A percentile compares a stretch with the other conserved stretches of the same genome.
These are phyloP conservation scores for Boletus reticulatus DNA, from an alignment of 768 basidiomycete genomes.

Conservation along the genomic window DNA sequence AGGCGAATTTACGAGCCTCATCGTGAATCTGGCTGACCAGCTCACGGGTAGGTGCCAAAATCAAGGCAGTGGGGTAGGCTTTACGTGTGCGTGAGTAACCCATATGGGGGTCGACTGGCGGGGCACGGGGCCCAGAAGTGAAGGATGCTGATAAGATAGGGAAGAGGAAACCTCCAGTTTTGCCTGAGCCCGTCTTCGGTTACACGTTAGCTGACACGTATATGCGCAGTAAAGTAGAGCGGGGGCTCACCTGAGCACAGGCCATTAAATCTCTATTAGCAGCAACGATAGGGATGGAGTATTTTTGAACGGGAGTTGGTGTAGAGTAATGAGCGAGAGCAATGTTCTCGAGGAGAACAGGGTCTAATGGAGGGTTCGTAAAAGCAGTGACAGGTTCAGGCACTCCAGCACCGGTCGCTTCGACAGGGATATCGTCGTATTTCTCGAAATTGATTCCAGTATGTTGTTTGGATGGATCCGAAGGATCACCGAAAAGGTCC, in stretches of 20 bases:
- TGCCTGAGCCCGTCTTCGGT: conserved; percentile 94
- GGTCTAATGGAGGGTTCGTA: conserved; percentile 85
- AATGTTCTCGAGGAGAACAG: conserved; percentile 95
- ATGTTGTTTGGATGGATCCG: conserved; percentile 84
- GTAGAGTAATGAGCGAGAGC: conserved; percentile 87
- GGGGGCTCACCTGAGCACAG: conserved; percentile 73
- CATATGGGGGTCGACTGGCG: conserved; percentile 51
- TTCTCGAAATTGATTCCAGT: conserved; percentile 99
- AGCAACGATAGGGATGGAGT: conserved; percentile 97
- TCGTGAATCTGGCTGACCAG: conserved; percentile 99
- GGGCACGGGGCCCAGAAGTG: conserved; percentile 70
- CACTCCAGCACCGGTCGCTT: conserved; percentile 96
- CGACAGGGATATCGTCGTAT: conserved; percentile 99
- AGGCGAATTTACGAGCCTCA: conserved; percentile 97
- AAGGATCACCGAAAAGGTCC: conserved; percentile 89
- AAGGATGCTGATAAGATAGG: conserved; percentile 97
- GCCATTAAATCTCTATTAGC: conserved; percentile 90
- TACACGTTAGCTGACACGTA: conserved; percentile 19
- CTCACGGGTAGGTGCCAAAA: conserved; percentile 97
- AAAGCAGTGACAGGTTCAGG: conserved; percentile 91
- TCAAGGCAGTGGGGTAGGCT: conserved; percentile 95
- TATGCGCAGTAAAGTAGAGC: conserved; percentile 1
- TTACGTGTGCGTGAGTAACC: conserved; percentile 74
- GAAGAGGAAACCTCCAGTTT: conserved; percentile 98
- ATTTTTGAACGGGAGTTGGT: conserved; percentile 99